These are phyloP conservation scores for Gossypioides kirkii DNA, from an alignment of 345 rosid genomes.

Conservation along the genomic window DNA sequence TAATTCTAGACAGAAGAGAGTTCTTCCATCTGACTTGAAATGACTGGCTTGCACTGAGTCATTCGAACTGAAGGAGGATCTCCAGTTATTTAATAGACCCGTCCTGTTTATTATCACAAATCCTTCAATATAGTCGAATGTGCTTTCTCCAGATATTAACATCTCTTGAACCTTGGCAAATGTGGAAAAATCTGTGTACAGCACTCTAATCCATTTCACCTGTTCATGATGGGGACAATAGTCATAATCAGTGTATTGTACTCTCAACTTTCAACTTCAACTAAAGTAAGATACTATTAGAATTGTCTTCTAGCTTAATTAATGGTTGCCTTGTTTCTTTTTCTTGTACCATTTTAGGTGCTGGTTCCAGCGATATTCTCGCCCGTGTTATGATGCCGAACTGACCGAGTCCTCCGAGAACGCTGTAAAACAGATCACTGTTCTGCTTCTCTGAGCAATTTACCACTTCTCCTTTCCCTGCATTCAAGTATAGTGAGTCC, in stretches of 20 bases:
- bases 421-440: slow-evolving; percentile 75
- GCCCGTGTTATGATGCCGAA: slow-evolving; percentile 92
- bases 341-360: slow-evolving; percentile 71
- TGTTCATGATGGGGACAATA: slow-evolving; percentile 28
- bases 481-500: slow-evolving; percentile 14
- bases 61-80: slow-evolving; percentile 71
- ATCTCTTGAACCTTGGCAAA: slow-evolving; percentile 78
- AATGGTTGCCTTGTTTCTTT: neutral
- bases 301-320: neutral
- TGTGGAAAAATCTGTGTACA: slow-evolving; percentile 67
- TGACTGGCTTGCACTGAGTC: slow-evolving; percentile 71
- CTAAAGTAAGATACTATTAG: neutral
- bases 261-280: slow-evolving; percentile 2
- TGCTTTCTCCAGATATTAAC: slow-evolving; percentile 48
- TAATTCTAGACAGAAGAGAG: slow-evolving; percentile 79
- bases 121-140: slow-evolving; percentile 84
- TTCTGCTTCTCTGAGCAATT: slow-evolving; percentile 67
- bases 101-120: slow-evolving; percentile 82
- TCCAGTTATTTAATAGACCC: slow-evolving; percentile 76
- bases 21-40: slow-evolving; percentile 69
- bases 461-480: slow-evolving; percentile 88
- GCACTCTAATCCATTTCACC: slow-evolving; percentile 96
- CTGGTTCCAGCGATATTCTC: slow-evolving; percentile 71
- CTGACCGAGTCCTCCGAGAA: slow-evolving; percentile 94
- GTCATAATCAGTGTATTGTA: neutral